Base-by-base conservation (phyloP, 108 stramenopile species). In the Hondaea fermentalgiana region DNA sequence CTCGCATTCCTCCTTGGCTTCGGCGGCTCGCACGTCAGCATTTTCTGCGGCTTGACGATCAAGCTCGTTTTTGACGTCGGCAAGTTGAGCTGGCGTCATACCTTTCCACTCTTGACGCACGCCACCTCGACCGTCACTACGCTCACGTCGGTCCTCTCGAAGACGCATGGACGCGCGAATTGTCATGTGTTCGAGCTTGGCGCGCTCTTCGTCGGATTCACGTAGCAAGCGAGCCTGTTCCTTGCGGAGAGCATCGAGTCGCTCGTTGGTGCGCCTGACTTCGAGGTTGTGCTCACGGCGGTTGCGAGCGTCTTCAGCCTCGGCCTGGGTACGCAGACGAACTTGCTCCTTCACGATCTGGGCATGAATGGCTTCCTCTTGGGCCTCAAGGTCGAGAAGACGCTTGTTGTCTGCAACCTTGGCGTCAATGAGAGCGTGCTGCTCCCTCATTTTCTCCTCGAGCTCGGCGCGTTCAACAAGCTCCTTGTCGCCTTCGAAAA, bases 81-180 rank as follows among this genome's bases (percentile, higher is more conserved):
- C 35, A 35, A 35, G 35, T 35, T 35, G 35, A 35, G 35, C 49
- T 12, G 76, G 76, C 8, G 6, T 83, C 76, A 83, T 83, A 12
- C 76, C 76, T 23, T 83, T 83, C 76, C 76, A 83, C 51, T 83
- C 76, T 28, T 83, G 76, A 12, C 51, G 45, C n/a, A 83, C 64
- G 25, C 14, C 64, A 0, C 64, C 35, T 10, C 25, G 8, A 17
- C 35, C 35, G 25, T 69, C 35, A 10, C 0, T 42, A 3, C 35
- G 42, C 3, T 12, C 6, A 14, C 14, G 12, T 16, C 64, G 25
- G 64, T 16, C 64, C 64, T 69, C 64, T 8, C 64, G 64, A 14
- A 69, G 25, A 17, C 4, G 64, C 25, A 12, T 14, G 64, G 35
- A 8, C 10, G 14, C 4, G 8, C 25, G 3, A 23, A 69, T 42